These are phyloP conservation scores for Sugiyamaella sp. DNA, from an alignment of 1,139 yeast species.

Conservation along the genomic window DNA sequence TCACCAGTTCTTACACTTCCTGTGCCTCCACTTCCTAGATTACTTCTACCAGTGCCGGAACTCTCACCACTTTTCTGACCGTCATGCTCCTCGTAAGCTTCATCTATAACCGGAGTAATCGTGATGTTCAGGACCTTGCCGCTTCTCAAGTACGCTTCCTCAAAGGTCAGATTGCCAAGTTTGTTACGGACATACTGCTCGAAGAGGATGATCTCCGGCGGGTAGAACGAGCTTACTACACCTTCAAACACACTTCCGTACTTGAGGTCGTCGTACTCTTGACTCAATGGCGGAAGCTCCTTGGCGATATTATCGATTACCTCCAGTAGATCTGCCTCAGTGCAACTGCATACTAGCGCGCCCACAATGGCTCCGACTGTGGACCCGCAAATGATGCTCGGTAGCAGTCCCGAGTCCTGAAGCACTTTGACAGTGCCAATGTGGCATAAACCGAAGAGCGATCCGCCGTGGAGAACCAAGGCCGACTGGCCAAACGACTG, in stretches of 20 bases:
- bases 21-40: background rate
- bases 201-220: slow-evolving; percentile 80
- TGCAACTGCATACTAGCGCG: slow-evolving; percentile 72
- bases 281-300: slow-evolving; percentile 48
- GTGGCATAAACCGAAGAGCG: slow-evolving; percentile 90
- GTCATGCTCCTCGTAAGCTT: background rate
- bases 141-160: slow-evolving; percentile 83
- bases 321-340: slow-evolving; percentile 53
- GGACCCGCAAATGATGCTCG: slow-evolving; percentile 87
- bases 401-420: slow-evolving; percentile 70
- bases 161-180: slow-evolving; percentile 87
- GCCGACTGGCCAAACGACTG: slow-evolving; percentile 93
- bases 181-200: slow-evolving; percentile 75
- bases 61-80: background rate
- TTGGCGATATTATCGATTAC: slow-evolving; percentile 46
- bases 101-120: slow-evolving; percentile 57
- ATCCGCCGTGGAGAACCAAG: slow-evolving; percentile 88
- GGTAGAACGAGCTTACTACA: slow-evolving; percentile 65
- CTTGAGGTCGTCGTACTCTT: slow-evolving; percentile 33
- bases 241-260: slow-evolving; percentile 40
- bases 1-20: background rate
- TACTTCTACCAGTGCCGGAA: background rate
- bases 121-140: slow-evolving; percentile 81
- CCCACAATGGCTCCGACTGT: slow-evolving; percentile 96
- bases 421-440: slow-evolving; percentile 87